Evolutionary conservation across 108 stramenopile species (phyloP), one percentile per base, ranked within the genome.

Genomic region (Bacterosira constricta): DNA sequence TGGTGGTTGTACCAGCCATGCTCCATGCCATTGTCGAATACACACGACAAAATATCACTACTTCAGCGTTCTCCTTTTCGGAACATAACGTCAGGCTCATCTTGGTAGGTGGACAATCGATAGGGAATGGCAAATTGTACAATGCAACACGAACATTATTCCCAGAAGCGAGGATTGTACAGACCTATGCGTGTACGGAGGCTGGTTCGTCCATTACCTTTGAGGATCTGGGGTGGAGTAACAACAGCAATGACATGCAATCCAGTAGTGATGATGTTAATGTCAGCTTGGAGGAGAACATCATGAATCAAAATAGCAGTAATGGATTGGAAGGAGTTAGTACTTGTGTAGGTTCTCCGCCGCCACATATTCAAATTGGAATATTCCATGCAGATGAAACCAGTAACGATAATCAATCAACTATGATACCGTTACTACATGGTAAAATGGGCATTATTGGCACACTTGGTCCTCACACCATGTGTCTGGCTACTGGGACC

Each of bases 1-100:
- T 97, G 41, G 95, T 96, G 18, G 90, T 95, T 15, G 95, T 97
- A 26, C 96, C 96, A 6, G 92, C 95, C n/a, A 97, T 96, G 96
- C 67, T 97, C 6, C 71, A 80, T 65, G 60, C 87, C 59, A 59
- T 96, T 25, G 42, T 87, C 11, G 63, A 71, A 36, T 69, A 79
- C 31, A 36, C 30, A 2, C 52, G 25, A 15, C 17, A 34, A 0
- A 12, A 32, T 6, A 8, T 34, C 7, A 77, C 51, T 23, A n/a
- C 53, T 27, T 53, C 52, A 11, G 15, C 25, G 29, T 10, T 30
- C 17, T 34, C 31, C 32, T 15, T 32, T 12, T 54, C 53, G 10
- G 10, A 11, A 69, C 83, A 72, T 6, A 37, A 75, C 30, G 85
- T 96, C 18, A 66, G 66, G 52, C 60, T 92, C 18, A 73, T 97